Evolutionary conservation across 108 stramenopile genomes (phyloP).

Genomic region (Nitzschia sp.): DNA sequence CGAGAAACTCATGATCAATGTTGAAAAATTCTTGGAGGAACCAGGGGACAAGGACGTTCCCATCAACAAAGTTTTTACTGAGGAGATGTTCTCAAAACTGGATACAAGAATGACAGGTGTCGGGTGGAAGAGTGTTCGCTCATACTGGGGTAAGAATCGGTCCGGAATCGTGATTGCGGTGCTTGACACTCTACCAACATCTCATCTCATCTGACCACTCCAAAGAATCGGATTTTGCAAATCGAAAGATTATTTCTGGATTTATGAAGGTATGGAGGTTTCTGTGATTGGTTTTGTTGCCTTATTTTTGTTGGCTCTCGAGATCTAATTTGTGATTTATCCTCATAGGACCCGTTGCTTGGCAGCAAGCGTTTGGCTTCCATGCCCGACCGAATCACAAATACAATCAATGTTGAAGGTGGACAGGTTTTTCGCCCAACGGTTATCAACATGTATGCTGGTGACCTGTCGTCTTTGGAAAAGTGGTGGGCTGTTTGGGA

Average conservation of each 20-base stretch:
- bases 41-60: conserved; percentile 85
- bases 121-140: conserved; percentile 68
- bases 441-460: conserved; percentile 94
- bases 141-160: no score
- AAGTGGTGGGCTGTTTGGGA: conserved; percentile 93
- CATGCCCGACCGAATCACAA: conserved; percentile 95
- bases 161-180: no score
- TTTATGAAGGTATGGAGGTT: conserved; percentile 64
- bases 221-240: conserved; percentile 75
- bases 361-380: conserved; percentile 91
- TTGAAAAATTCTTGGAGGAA: conserved; percentile 79
- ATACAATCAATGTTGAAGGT: conserved; percentile 81
- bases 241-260: conserved; percentile 82
- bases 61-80: conserved; percentile 81
- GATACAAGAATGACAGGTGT: conserved; percentile 51
- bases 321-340: no score
- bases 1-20: conserved; percentile 79
- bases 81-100: conserved; percentile 81
- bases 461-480: conserved; percentile 61
- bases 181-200: no score
- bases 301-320: neutral
- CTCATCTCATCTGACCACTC: no score
- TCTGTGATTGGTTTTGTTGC: neutral
- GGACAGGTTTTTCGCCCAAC: conserved; percentile 84
- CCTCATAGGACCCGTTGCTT: conserved; percentile 53